These are phyloP conservation scores for Alternaria rosae DNA, from an alignment of 2,329 filamentous ascomycete species.

Conservation along the genomic window DNA sequence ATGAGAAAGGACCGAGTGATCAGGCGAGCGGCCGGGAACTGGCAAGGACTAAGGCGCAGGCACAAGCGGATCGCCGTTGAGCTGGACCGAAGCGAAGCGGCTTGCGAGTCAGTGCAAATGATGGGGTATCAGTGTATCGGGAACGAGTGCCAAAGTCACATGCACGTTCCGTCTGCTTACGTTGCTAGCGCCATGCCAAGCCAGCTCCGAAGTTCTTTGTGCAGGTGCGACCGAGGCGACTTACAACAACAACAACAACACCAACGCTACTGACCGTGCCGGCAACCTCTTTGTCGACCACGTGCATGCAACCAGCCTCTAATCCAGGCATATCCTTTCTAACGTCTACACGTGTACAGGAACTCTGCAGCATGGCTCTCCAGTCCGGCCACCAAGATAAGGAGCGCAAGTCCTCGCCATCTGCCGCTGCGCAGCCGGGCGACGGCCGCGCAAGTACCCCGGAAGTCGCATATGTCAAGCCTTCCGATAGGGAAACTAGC, in stretches of 20 bases:
- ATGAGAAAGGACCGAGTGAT: constrained; percentile 18
- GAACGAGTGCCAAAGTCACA: constrained; percentile 7
- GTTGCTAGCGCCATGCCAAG: constrained; percentile 1
- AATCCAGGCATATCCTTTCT: constrained; percentile 22
- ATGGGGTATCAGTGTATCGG: constrained; percentile 8
- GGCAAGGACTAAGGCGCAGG: constrained; percentile 19
- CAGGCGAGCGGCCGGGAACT: constrained; percentile 18
- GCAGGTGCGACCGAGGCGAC: constrained; percentile 10
- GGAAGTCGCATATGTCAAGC: constrained; percentile 9
- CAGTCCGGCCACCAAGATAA: constrained; percentile 14
- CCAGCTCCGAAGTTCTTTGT: constrained; percentile 1
- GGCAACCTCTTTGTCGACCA: constrained; percentile 16
- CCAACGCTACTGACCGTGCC: constrained; percentile 7
- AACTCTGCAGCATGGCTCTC: constrained; percentile 22
- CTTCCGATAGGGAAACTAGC: constrained; percentile 18
- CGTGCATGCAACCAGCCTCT: constrained; percentile 26
- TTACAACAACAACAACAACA: constrained; percentile 5
- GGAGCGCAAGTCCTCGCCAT: constrained; percentile 20
- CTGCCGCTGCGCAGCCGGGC: constrained; percentile 14
- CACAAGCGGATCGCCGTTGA: constrained; percentile 24
- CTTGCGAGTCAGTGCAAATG: constrained; percentile 18
- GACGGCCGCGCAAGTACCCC: constrained; percentile 16
- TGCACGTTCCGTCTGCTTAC: constrained; percentile 8
- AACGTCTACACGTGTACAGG: constrained; percentile 24
- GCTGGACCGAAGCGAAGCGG: constrained; percentile 23